These are phyloP conservation scores for Kregervanrija fluxuum DNA, from an alignment of 805 yeast genomes.

Conservation along the genomic window DNA sequence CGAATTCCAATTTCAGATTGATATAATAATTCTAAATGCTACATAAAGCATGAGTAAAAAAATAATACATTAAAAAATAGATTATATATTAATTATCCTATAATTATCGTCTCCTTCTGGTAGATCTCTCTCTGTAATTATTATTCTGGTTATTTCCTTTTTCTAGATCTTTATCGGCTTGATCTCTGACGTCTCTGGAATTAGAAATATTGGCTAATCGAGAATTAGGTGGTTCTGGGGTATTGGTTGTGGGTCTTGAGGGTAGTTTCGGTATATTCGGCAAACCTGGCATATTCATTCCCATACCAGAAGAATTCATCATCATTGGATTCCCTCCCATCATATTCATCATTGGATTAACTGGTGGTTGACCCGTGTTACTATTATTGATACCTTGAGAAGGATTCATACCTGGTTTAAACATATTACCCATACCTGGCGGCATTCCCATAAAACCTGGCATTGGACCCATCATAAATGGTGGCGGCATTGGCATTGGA, in stretches of 20 bases:
- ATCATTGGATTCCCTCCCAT: neutral
- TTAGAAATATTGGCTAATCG: constrained; percentile 11
- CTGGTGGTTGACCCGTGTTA: constrained; percentile 10
- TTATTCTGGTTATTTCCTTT: constrained; percentile 12
- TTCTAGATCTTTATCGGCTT: constrained; percentile 22
- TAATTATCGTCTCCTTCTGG: constrained; percentile 7
- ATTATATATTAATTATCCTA: too few relatives aligned
- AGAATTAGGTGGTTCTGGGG: constrained; percentile 20
- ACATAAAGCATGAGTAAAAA: too few relatives aligned
- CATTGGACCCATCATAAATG: constrained; percentile 16
- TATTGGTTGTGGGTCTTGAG: constrained; percentile 18
- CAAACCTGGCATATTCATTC: constrained; percentile 3
- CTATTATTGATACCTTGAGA: constrained; percentile 22
- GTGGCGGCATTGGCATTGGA: constrained; percentile 15
- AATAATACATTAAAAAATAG: too few relatives aligned
- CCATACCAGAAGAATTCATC: constrained; percentile 1
- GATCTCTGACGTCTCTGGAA: constrained; percentile 21
- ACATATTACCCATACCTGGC: constrained; percentile 27
- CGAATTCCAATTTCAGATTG: too few relatives aligned
- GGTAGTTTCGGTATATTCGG: constrained; percentile 13
- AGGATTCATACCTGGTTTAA: constrained; percentile 25
- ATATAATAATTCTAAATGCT: too few relatives aligned
- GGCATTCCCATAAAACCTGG: constrained; percentile 10
- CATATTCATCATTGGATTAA: constrained; percentile 10
- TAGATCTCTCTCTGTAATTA: constrained; percentile 17